phyloP scores from a whole-genome alignment of 805 yeast genomes.

The Yarrowia deformans region DNA sequence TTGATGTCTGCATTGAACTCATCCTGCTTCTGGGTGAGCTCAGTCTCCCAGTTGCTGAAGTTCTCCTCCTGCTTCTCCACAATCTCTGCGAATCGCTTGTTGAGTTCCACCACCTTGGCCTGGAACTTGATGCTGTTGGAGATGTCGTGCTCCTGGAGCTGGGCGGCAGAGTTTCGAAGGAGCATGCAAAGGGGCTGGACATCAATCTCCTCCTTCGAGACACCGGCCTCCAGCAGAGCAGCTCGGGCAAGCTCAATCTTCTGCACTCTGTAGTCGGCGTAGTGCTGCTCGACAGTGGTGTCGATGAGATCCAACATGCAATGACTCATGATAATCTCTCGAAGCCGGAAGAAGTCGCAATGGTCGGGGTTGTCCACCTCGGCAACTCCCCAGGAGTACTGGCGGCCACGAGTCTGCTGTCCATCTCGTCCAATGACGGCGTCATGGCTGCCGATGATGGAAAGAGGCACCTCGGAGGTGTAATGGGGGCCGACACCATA shows the following conservation, averaged over 20 bases:
- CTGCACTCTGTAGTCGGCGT: constrained; percentile 82
- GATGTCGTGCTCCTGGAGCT: constrained; percentile 51
- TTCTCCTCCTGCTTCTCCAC: constrained; percentile 88
- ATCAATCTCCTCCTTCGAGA: constrained; percentile 70
- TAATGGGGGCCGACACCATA: constrained; percentile 73
- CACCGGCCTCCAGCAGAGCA: constrained; percentile 78
- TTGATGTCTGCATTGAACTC: constrained; percentile 42
- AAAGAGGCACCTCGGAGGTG: constrained; percentile 77
- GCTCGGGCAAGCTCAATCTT: constrained; percentile 86
- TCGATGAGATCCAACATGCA: constrained; percentile 83
- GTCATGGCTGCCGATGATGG: constrained; percentile 57
- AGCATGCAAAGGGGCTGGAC: constrained; percentile 31
- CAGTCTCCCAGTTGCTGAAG: constrained; percentile 90
- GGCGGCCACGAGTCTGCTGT: constrained; percentile 70
- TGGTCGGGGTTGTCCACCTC: constrained; percentile 51
- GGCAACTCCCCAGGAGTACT: constrained; percentile 68
- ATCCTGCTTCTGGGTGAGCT: constrained; percentile 54
- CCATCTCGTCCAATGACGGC: constrained; percentile 70
- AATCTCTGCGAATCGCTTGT: constrained; percentile 86
- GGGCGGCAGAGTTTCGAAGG: constrained; percentile 41
- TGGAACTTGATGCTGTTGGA: constrained; percentile 72
- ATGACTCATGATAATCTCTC: constrained; percentile 72
- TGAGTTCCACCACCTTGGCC: constrained; percentile 83
- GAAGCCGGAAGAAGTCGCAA: constrained; percentile 54
- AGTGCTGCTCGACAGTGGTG: constrained; percentile 74